Conservation (phyloP, 805 yeast genomes). For the Millerozyma acaciae region DNA sequence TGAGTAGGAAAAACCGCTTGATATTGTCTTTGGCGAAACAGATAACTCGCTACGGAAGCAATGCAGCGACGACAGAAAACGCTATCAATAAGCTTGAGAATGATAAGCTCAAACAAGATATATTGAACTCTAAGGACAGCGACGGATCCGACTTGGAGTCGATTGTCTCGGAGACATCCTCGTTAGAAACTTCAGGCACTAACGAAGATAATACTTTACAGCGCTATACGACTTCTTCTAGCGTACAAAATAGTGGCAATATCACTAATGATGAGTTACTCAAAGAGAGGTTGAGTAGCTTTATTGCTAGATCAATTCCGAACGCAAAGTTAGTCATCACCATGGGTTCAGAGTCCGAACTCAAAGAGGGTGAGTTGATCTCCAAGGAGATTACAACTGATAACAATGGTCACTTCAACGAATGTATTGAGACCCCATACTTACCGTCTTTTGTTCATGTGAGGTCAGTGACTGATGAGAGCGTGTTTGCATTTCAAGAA, state of each 20-base stretch:
- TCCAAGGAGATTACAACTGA: constrained; percentile 48
- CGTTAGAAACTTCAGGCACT: constrained; percentile 2
- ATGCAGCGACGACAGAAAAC: constrained; percentile 8
- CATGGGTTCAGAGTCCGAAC: constrained; percentile 47
- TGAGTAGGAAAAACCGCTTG: constrained; percentile 67
- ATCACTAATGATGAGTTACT: constrained; percentile 43
- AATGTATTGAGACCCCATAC: constrained; percentile 51
- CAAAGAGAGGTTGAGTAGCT: constrained; percentile 62
- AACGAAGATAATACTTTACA: constrained; percentile 3
- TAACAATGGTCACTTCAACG: constrained; percentile 60
- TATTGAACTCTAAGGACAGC: constrained; percentile 13
- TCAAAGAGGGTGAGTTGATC: constrained; percentile 21
- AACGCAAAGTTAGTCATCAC: constrained; percentile 51
- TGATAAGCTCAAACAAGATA: constrained; percentile 24
- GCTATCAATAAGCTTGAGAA: constrained; percentile 24
- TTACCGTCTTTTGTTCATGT: constrained; percentile 59
- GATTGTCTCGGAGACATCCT: constrained; percentile 9
- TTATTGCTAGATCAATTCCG: constrained; percentile 65
- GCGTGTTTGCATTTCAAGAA: constrained; percentile 45
- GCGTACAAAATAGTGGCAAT: constrained; percentile 3
- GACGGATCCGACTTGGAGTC: constrained; percentile 20
- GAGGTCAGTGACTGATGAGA: constrained; percentile 43
- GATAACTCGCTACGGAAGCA: constrained; percentile 43
- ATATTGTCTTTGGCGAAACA: constrained; percentile 68
- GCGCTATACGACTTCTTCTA: constrained; percentile 8